A percentile compares a stretch with the other conserved stretches of the same genome.
phyloP scores from a whole-genome alignment of 768 basidiomycete species.

The button mushroom (Agaricus bisporus) region DNA sequence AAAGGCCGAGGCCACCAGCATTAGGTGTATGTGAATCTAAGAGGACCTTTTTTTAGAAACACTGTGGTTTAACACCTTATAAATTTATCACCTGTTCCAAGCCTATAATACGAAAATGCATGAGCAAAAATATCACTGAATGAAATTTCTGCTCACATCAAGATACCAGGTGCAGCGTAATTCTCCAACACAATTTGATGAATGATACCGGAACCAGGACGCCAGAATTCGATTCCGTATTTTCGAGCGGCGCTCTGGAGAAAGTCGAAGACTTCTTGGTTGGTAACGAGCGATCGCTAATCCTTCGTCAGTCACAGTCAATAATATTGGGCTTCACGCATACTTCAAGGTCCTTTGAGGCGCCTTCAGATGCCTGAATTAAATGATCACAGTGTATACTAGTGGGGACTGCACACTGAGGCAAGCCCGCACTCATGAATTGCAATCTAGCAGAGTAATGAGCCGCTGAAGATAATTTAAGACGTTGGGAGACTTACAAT shows the following conservation, averaged over 20 bases:
- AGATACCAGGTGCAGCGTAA: conserved; percentile 91
- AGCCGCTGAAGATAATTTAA: neutral
- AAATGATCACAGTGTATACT: conserved; percentile 98
- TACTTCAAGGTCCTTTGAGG: conserved; percentile 80
- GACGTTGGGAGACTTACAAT: conserved; percentile 40
- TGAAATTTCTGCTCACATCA: conserved; percentile 54
- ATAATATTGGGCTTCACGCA: neutral
- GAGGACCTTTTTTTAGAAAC: neutral
- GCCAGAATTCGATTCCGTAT: conserved; percentile 98
- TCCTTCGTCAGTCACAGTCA: neutral
- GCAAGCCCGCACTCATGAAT: conserved; percentile 95
- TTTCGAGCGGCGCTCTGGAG: conserved; percentile 86
- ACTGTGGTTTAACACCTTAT: neutral
- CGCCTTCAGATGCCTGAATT: conserved; percentile 90
- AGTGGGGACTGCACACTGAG: conserved; percentile 76
- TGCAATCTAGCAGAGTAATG: conserved; percentile 53
- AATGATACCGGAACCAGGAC: conserved; percentile 92
- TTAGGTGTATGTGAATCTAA: conserved; percentile 97
- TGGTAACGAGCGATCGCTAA: conserved; percentile 78
- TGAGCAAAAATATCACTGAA: neutral
- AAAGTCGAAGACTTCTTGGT: conserved; percentile 97
- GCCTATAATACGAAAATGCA: conserved; percentile 32
- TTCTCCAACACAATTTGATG: conserved; percentile 99
- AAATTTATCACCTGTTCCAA: conserved; percentile 61
- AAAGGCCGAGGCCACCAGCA: conserved; percentile 91